A percentile compares a stretch with the other conserved stretches of the same genome.
phyloP scores from a whole-genome alignment of 345 rosid species.

The Anacardium occidentale region DNA sequence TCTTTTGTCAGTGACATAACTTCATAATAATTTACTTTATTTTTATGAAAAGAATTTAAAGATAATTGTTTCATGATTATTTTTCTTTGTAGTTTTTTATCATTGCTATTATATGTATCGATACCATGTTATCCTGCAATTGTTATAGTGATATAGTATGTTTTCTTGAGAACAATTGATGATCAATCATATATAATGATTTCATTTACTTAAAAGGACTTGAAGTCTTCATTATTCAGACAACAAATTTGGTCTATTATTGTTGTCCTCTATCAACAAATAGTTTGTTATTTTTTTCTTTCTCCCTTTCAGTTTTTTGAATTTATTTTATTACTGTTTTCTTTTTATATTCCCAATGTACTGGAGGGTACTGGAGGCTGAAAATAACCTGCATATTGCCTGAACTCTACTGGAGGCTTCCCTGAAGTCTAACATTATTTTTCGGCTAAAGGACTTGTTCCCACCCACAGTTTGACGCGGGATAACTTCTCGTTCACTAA shows the following conservation, averaged over 20 bases:
- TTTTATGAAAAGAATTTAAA: neutral
- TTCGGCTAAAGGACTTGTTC: too few species aligned
- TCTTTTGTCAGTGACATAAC: too few species aligned
- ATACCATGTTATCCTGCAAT: neutral
- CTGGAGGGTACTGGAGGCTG: too few species aligned
- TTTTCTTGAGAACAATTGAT: neutral
- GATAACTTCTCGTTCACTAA: too few species aligned
- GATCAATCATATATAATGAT: neutral
- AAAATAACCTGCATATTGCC: too few species aligned
- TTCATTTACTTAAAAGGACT: too few species aligned
- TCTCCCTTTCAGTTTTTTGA: too few species aligned
- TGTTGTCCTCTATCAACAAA: neutral
- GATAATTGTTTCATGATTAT: neutral
- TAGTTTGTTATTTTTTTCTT: neutral
- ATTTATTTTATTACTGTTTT: neutral
- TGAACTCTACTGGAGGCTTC: too few species aligned
- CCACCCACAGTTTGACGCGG: too few species aligned
- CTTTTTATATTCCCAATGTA: slow-evolving; percentile 8
- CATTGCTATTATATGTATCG: neutral
- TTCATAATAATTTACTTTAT: too few species aligned
- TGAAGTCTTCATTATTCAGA: neutral
- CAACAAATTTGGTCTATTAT: neutral
- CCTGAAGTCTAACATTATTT: too few species aligned
- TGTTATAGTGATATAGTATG: neutral
- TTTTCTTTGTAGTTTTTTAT: neutral